Conservation (phyloP, 106 monocot genomes). For the Triglochin maritima region DNA sequence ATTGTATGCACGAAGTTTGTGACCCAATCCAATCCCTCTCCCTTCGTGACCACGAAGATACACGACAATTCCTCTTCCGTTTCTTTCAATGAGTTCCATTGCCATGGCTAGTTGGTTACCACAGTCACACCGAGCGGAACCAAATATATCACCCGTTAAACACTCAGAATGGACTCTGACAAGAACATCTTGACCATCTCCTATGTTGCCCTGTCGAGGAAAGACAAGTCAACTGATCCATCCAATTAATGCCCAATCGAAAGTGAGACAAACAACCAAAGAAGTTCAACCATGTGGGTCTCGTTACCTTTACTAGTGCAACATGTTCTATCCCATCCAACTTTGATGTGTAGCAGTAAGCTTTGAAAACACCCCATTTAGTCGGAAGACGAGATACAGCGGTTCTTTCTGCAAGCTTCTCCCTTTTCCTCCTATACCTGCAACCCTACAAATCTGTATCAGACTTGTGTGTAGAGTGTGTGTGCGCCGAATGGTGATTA, state of each 20-base stretch:
- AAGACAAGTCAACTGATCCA: neutral
- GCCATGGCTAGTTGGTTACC: slow-evolving; percentile 75
- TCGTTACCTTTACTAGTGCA: slow-evolving; percentile 62
- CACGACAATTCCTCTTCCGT: slow-evolving; percentile 77
- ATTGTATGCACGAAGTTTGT: slow-evolving; percentile 88
- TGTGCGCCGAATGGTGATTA: too few species aligned
- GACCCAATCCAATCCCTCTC: slow-evolving; percentile 81
- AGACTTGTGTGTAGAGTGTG: neutral
- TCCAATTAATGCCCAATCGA: too few species aligned
- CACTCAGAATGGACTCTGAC: slow-evolving; percentile 93
- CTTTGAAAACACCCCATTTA: slow-evolving; percentile 67
- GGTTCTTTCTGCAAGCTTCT: slow-evolving; percentile 61
- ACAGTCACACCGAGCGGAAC: slow-evolving; percentile 80
- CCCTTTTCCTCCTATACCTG: slow-evolving; percentile 82
- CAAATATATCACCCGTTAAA: slow-evolving; percentile 81
- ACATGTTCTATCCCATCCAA: slow-evolving; percentile 81
- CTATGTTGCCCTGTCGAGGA: slow-evolving; percentile 61
- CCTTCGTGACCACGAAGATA: slow-evolving; percentile 96
- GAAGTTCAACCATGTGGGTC: neutral
- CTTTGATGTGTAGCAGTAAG: slow-evolving; percentile 63
- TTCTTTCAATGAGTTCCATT: slow-evolving; percentile 63
- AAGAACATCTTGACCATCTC: slow-evolving; percentile 72
- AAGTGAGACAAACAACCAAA: too few species aligned
- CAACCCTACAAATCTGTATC: neutral
- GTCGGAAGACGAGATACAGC: slow-evolving; percentile 71